A percentile compares a stretch with the other conserved stretches of the same genome.
phyloP scores from a whole-genome alignment of 495 filamentous ascomycete genomes.

The Trichoderma orchidacearum region DNA sequence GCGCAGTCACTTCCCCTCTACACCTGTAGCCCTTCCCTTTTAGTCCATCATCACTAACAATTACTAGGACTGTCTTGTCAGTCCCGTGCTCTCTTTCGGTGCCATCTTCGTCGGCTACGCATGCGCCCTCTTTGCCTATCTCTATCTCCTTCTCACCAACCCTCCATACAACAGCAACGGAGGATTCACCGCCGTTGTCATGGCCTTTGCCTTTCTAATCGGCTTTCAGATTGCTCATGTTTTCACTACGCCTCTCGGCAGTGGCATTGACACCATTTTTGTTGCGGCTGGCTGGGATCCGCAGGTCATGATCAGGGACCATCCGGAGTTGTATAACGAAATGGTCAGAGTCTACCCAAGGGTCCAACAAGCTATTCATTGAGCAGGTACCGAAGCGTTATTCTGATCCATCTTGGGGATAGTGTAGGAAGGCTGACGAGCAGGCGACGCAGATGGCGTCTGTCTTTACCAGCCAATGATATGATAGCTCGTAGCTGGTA shows the following conservation, averaged over 20 bases:
- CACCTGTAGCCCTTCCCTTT: not conserved
- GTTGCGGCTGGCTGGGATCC: conserved; percentile 83
- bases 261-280: conserved; percentile 69
- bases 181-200: conserved; percentile 47
- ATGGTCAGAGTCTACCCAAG: conserved; percentile 73
- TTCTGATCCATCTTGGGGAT: too few species aligned
- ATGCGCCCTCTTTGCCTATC: conserved; percentile 66
- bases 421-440: too few species aligned
- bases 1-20: not conserved
- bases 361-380: conserved; percentile 44
- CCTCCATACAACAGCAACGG: conserved; percentile 64
- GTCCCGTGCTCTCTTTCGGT: conserved; percentile 82
- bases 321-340: conserved; percentile 62
- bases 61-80: conserved; percentile 61
- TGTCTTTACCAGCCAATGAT: too few species aligned
- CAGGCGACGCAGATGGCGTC: too few species aligned
- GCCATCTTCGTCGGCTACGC: conserved; percentile 71
- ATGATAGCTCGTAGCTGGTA: too few species aligned
- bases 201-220: conserved; percentile 74
- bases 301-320: conserved; percentile 67
- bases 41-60: not conserved
- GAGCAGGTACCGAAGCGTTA: not conserved
- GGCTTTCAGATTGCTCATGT: conserved; percentile 79
- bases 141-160: conserved; percentile 64
- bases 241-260: conserved; percentile 69